Evolutionary conservation across 139 green algal species (phyloP), one percentile per base, ranked within the genome.

Genomic region (Chlamydomonas sphaeroides): DNA sequence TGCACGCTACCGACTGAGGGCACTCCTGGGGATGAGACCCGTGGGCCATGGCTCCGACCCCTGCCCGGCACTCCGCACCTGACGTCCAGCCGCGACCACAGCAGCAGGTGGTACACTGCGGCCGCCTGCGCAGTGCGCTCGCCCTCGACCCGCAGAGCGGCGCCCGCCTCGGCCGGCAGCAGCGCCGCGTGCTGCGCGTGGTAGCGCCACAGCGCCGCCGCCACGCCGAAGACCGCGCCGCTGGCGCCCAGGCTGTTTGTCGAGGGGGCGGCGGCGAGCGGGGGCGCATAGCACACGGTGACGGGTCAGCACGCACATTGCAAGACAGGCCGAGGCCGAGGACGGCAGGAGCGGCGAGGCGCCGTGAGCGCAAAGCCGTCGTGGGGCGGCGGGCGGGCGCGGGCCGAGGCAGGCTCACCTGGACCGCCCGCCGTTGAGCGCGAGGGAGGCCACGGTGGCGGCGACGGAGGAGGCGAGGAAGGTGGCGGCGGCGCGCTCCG

Each of bases 51-150:
- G 45, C 11, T 53, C 14, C 45, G 45, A 14, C 45, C 45, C 45
- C 45, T n/a, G n/a, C 11, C 45, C 14, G 45, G 14, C 11, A 10
- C 45, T 14, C 45, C 72, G 0, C 61, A 82, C 75, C 75, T 38
- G 21, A 65, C 65, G 42, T 82, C 75, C 75, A 82, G 63, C 33
- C 35, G n/a, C 0, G 42, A 63, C 75, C 75, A 82, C n/a, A 72
- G 45, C 42, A 82, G 20, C 42, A 82, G 21, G 61, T 82, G 61
- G 45, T 82, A 72, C 2, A 17, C 32, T 20, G 1, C 32, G 28
- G 62, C 11, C 11, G 1, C 32, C 62, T 18, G 23, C 42, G 41
- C 10, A 3, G 56, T 53, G 32, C 61, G 42, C 61, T 49, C 28
- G 18, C 32, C 61, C 21, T 14, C 20, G 23, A 2, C 21, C 41